Evolutionary conservation across 306 rosid genomes (phyloP).

Genomic region (Acacia melanoxylon): DNA sequence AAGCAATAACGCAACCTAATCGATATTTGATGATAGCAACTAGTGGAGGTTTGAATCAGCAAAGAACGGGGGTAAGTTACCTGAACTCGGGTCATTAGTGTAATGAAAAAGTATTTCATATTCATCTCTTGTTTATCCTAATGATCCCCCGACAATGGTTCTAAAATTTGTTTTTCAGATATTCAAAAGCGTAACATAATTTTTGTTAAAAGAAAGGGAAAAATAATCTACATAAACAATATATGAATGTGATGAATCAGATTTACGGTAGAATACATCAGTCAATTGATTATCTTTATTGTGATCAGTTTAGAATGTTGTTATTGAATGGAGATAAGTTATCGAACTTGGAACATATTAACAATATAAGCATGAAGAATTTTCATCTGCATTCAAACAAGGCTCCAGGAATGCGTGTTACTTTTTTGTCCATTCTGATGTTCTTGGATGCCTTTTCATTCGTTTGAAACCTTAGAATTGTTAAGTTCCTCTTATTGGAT

Average conservation of each 20-base stretch:
- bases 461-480: conserved; percentile 6
- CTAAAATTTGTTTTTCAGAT: background rate
- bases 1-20: conserved; percentile 50
- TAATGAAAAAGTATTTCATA: conserved; percentile 14
- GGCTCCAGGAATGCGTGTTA: background rate
- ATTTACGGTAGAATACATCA: background rate
- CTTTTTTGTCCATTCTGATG: conserved; percentile 10
- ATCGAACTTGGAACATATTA: conserved; percentile 20
- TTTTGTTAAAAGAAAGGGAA: background rate
- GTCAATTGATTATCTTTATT: background rate
- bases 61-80: conserved; percentile 87
- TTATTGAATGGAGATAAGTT: background rate
- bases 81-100: conserved; percentile 24
- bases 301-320: background rate
- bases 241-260: conserved; percentile 9
- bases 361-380: conserved; percentile 4
- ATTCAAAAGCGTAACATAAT: background rate
- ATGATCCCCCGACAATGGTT: background rate
- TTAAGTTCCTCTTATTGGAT: background rate
- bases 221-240: conserved; percentile 5
- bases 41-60: conserved; percentile 99
- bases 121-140: background rate
- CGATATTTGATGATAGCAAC: conserved; percentile 89
- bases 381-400: background rate
- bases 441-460: conserved; percentile 21